These are phyloP conservation scores for Waitea zeae DNA, from an alignment of 1,284 basidiomycete genomes.

Conservation along the genomic window DNA sequence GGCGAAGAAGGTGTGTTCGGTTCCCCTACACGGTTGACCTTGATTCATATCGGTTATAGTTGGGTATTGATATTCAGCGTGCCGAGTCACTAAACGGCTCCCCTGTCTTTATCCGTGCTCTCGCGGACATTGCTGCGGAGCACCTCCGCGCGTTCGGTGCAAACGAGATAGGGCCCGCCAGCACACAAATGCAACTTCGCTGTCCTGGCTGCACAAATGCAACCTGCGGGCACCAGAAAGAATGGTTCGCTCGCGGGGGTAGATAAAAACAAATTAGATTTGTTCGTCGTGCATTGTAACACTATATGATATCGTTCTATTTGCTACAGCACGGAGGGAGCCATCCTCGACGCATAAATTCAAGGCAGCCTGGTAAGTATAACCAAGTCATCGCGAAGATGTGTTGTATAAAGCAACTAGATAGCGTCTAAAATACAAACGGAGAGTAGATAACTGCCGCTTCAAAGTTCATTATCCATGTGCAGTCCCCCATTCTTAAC, in stretches of 20 bases:
- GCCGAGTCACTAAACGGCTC: constrained; percentile 94
- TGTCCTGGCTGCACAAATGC: constrained; percentile 91
- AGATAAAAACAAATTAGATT: no score
- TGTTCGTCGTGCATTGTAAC: no score
- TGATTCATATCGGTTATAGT: constrained; percentile 25
- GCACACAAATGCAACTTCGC: constrained; percentile 70
- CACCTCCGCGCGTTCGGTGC: constrained; percentile 56
- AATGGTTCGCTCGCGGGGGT: constrained; percentile 62
- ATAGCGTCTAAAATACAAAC: no score
- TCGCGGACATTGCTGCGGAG: constrained; percentile 81
- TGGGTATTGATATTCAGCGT: constrained; percentile 83
- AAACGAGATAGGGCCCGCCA: constrained; percentile 41
- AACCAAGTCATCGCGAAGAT: no score
- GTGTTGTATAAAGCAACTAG: no score
- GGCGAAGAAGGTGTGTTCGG: constrained; percentile 59
- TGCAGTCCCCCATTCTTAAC: no score
- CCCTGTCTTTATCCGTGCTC: constrained; percentile 92
- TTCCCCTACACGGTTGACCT: constrained; percentile 6
- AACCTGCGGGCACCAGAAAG: constrained; percentile 77
- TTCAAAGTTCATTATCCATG: no score
- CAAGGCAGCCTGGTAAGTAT: no score
- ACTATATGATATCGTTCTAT: no score
- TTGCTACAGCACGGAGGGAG: no score
- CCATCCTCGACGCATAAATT: no score
- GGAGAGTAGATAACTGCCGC: no score